Base-by-base conservation (phyloP, 345 rosid genomes). In the Eutrema heterophyllum region DNA sequence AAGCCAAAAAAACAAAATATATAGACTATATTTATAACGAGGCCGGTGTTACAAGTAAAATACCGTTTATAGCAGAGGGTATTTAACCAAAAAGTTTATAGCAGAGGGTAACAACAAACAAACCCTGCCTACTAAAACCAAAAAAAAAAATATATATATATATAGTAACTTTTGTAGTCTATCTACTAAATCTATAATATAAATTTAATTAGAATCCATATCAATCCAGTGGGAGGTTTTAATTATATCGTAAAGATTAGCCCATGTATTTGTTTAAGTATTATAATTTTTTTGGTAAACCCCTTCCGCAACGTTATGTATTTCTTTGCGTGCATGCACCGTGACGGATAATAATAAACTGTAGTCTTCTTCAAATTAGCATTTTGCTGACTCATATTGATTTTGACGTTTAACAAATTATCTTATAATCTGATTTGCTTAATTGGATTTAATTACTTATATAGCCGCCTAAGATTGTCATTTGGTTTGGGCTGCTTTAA, bases 361-460 rank as follows among this genome's bases (percentile, higher is more conserved):
- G 13, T 18, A 69, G 33, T 45, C 46, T 57, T 56, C 18, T 15
- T 33, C 16, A 53, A 53, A 54, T 33, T 54, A 44, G 40, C 77
- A 54, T 46, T 55, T 73, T 64, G 58, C 33, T 15, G 33, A 46
- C n/a, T 64, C 65, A 35, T 44, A 18, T n/a, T 73, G 77, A 73
- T 64, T 63, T 40, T 4, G 58, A 73, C 65, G 50, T 73, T 29
- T 55, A 55, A 35, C 58, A 36, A 64, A 64, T 63, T 55, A 64
- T 44, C 49, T 15, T 26, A 40, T 24, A 49, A 38, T 35, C 51
- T 10, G 18, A 13, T 24, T 60, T 51, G 29, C 49, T n/a, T 35
- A 45, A 35, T 15, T 64, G 21, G 21, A 11, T 54, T 64, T 39
- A 64, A 7, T 45, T 12, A 64, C 63, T 72, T 63, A 30, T 32